These are phyloP conservation scores for Stevia rebaudiana DNA, from an alignment of 140 eudicot genomes.

Conservation along the genomic window DNA sequence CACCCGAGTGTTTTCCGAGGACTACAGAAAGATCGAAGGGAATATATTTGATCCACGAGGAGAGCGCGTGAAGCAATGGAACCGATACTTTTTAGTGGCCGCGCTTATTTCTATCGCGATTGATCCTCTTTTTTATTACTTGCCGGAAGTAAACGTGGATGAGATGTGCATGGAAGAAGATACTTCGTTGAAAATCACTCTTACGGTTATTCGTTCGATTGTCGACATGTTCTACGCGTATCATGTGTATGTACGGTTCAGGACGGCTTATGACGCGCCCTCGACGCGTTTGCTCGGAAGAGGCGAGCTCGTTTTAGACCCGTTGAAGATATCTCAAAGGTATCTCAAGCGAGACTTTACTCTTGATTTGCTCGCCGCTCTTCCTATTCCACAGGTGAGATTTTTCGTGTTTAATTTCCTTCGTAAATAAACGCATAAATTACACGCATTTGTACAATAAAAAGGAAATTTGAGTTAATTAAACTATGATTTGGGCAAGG, in stretches of 20 bases:
- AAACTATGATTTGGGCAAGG: too few species aligned
- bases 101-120: conserved; percentile 59
- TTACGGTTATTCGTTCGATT: conserved; percentile 49
- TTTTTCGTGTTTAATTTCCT: too few species aligned
- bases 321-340: conserved; percentile 56
- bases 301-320: conserved; percentile 79
- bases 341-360: conserved; percentile 49
- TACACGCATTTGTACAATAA: too few species aligned
- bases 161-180: conserved; percentile 50
- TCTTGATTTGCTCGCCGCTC: conserved; percentile 63
- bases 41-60: conserved; percentile 68
- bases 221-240: conserved; percentile 51
- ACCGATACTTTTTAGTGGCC: conserved; percentile 47
- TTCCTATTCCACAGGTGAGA: conserved; percentile 87
- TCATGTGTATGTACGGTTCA: conserved; percentile 56
- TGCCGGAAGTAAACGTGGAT: conserved; percentile 44
- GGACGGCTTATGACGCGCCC: conserved; percentile 84
- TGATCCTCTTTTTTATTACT: conserved; percentile 79
- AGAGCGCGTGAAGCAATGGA: conserved; percentile 38
- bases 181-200: conserved; percentile 37
- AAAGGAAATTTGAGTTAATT: too few species aligned
- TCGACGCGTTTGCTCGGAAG: conserved; percentile 86
- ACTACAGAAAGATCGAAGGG: conserved; percentile 36
- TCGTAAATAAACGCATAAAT: too few species aligned
- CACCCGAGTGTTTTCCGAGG: conserved; percentile 76